A percentile compares a stretch with the other conserved stretches of the same genome.
phyloP scores from a whole-genome alignment of 2,329 filamentous ascomycete genomes.

The Fusarium sp. region DNA sequence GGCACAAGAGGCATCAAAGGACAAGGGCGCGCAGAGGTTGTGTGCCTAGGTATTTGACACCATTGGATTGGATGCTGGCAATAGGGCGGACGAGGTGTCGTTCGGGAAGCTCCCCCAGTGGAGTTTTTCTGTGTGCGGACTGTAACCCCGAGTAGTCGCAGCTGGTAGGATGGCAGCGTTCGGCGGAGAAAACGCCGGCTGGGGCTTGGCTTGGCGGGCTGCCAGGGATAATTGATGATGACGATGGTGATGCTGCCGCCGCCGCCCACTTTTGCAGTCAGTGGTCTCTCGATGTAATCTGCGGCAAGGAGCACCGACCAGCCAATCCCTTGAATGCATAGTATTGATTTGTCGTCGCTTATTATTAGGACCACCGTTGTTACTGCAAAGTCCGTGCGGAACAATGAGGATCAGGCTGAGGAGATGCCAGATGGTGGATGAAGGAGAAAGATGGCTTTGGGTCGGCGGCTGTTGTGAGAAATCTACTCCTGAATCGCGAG shows the following conservation, averaged over 20 bases:
- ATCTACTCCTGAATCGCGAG: slow-evolving; percentile 2
- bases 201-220: slow-evolving; percentile 34
- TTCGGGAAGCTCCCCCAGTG: slow-evolving; percentile 18
- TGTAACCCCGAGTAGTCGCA: slow-evolving; percentile 17
- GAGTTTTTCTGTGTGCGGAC: slow-evolving; percentile 11
- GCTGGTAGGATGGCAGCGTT: slow-evolving; percentile 11
- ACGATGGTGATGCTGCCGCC: slow-evolving; percentile 32
- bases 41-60: slow-evolving; percentile 18
- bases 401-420: slow-evolving; percentile 8
- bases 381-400: slow-evolving; percentile 21
- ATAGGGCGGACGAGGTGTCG: slow-evolving; percentile 17
- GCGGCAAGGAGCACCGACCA: slow-evolving; percentile 37
- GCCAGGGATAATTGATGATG: slow-evolving; percentile 28
- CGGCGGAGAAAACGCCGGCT: slow-evolving; percentile 23
- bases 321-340: slow-evolving; percentile 38
- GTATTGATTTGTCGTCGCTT: slow-evolving; percentile 30
- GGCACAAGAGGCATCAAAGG: neutral
- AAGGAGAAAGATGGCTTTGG: neutral
- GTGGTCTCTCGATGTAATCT: slow-evolving; percentile 38
- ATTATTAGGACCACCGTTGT: slow-evolving; percentile 25
- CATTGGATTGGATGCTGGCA: slow-evolving; percentile 35
- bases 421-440: neutral
- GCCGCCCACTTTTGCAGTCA: slow-evolving; percentile 36
- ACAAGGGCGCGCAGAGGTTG: slow-evolving; percentile 5
- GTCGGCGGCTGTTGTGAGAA: neutral